These are phyloP conservation scores for Pseudomicrostroma phylloplanum DNA, from an alignment of 1,284 basidiomycete species.

Conservation along the genomic window DNA sequence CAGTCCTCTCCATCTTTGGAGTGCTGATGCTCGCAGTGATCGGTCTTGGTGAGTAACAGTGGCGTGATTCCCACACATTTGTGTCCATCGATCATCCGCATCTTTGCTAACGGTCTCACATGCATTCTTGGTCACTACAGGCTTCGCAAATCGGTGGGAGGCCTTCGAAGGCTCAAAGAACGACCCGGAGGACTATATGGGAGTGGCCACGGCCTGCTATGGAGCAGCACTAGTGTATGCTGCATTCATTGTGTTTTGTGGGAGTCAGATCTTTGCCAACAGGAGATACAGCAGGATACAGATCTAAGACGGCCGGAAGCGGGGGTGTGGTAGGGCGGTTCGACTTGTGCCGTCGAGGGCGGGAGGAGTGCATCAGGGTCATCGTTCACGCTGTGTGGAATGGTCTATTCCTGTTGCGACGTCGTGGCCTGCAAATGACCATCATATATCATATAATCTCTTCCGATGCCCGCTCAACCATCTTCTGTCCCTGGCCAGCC, in stretches of 20 bases:
- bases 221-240: constrained; percentile 55
- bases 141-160: constrained; percentile 50
- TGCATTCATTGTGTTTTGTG: constrained; percentile 56
- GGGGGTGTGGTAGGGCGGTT: too few relatives aligned
- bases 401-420: too few relatives aligned
- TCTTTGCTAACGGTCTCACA: not conserved
- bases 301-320: constrained; percentile 15
- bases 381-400: too few relatives aligned
- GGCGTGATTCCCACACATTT: not conserved
- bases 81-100: not conserved
- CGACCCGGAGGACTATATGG: constrained; percentile 54
- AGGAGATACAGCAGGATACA: constrained; percentile 43
- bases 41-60: constrained; percentile 23
- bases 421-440: too few relatives aligned
- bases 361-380: too few relatives aligned
- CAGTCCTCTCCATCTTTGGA: constrained; percentile 56
- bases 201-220: constrained; percentile 54
- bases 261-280: constrained; percentile 52
- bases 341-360: too few relatives aligned
- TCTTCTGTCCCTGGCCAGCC: too few relatives aligned
- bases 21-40: constrained; percentile 55
- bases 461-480: too few relatives aligned
- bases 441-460: too few relatives aligned
- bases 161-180: constrained; percentile 55
- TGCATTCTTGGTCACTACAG: not conserved